phyloP scores from a whole-genome alignment of 805 yeast genomes.

The Metahyphopichia silvanorum region DNA sequence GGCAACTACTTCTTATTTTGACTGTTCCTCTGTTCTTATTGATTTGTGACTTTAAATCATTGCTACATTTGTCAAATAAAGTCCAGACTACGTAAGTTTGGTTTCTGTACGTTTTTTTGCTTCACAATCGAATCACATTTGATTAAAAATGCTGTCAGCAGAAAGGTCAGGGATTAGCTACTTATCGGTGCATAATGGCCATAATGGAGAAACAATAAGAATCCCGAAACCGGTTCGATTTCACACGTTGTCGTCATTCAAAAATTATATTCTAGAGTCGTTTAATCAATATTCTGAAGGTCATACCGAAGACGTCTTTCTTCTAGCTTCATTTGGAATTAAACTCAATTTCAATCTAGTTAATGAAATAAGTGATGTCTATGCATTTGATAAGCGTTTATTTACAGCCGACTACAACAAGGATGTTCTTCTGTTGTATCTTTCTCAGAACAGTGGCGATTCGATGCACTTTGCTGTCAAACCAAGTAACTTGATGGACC shows the following conservation, averaged over 20 bases:
- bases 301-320: conserved; percentile 34
- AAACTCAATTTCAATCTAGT: conserved; percentile 53
- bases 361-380: conserved; percentile 53
- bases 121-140: conserved; percentile 1
- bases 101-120: conserved; percentile 1
- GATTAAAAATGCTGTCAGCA: conserved; percentile 1
- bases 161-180: conserved; percentile 8
- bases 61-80: no score
- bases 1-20: no score
- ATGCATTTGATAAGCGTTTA: conserved; percentile 59
- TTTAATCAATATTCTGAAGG: conserved; percentile 20
- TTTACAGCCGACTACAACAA: conserved; percentile 32
- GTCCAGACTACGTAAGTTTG: no score
- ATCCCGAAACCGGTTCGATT: conserved; percentile 41
- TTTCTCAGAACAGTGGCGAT: conserved; percentile 7
- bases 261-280: conserved; percentile 22
- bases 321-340: conserved; percentile 64
- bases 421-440: conserved; percentile 6
- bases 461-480: not conserved
- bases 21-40: no score
- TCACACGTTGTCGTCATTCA: conserved; percentile 31
- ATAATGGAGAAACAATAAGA: conserved; percentile 29
- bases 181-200: conserved; percentile 34
- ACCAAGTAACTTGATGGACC: not conserved
- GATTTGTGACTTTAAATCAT: no score